These are phyloP conservation scores for Suillus bovinus DNA, from an alignment of 768 basidiomycete species.

Conservation along the genomic window DNA sequence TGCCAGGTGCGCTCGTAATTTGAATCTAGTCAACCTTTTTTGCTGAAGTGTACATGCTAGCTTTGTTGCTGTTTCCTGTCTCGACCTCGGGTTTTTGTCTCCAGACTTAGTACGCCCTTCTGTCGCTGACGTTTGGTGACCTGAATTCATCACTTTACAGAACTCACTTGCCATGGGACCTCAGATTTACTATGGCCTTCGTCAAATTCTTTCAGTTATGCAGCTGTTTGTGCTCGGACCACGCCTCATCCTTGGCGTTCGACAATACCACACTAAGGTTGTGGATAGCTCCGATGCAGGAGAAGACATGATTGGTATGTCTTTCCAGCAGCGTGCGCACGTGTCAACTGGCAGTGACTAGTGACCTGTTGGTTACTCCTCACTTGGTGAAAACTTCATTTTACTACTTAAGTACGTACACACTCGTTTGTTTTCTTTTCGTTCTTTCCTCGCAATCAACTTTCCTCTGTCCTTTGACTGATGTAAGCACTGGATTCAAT, in stretches of 20 bases:
- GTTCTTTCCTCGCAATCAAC: not conserved
- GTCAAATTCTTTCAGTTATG: not conserved
- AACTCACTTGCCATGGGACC: not conserved
- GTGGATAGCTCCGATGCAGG: not conserved
- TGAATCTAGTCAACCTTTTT: not conserved
- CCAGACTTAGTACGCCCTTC: not conserved
- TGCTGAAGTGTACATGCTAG: not conserved
- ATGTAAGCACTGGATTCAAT: not conserved
- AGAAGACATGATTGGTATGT: not conserved
- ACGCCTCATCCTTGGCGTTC: slow-evolving; percentile 1
- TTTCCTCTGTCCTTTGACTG: not conserved
- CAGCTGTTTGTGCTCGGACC: slow-evolving; percentile 1
- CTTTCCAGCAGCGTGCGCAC: not conserved
- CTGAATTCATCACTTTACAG: not conserved
- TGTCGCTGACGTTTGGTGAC: not conserved
- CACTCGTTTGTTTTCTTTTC: not conserved
- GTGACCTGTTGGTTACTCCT: too few species aligned
- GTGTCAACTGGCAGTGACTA: not conserved
- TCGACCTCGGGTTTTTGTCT: not conserved
- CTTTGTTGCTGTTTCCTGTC: not conserved
- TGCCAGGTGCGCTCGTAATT: not conserved
- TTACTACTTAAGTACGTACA: not conserved
- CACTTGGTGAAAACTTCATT: not conserved
- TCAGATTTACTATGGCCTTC: not conserved
- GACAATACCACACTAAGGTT: not conserved